A percentile compares a stretch with the other conserved stretches of the same genome.
phyloP scores from a whole-genome alignment of 805 yeast genomes.

The Zygosaccharomyces bailii region DNA sequence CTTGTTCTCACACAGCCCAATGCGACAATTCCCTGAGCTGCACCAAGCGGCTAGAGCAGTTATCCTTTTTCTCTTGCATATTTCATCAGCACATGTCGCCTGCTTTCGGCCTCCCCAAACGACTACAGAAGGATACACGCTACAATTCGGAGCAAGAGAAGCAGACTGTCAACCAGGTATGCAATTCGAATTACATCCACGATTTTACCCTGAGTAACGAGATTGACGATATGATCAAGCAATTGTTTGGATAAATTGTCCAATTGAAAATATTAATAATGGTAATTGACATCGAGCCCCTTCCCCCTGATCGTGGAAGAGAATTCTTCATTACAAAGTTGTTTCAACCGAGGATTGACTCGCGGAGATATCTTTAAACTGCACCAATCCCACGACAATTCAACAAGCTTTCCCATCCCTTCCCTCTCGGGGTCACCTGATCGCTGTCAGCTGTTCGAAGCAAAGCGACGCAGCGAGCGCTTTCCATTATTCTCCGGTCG shows the following conservation, averaged over 20 bases:
- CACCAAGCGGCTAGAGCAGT: slow-evolving; percentile 17
- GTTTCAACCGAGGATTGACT: too few relatives aligned
- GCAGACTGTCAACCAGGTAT: slow-evolving; percentile 28
- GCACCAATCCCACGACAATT: too few relatives aligned
- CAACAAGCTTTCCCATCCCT: background rate
- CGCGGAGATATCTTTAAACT: too few relatives aligned
- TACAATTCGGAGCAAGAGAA: slow-evolving; percentile 25
- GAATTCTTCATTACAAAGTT: too few relatives aligned
- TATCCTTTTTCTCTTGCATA: slow-evolving; percentile 26
- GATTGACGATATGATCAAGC: slow-evolving; percentile 36
- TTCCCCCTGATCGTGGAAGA: too few relatives aligned
- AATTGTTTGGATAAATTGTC: slow-evolving; percentile 24
- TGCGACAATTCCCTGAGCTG: slow-evolving; percentile 4
- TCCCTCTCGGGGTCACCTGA: background rate
- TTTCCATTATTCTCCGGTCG: slow-evolving; percentile 6
- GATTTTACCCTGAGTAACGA: slow-evolving; percentile 38
- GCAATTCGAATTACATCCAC: slow-evolving; percentile 30
- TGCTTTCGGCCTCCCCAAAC: slow-evolving; percentile 25
- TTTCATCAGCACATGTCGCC: slow-evolving; percentile 27
- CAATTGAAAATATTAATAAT: background rate
- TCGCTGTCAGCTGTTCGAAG: background rate
- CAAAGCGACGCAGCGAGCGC: slow-evolving; percentile 4
- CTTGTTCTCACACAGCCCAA: background rate
- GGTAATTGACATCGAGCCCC: background rate
- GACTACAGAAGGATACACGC: slow-evolving; percentile 25